A percentile compares a stretch with the other conserved stretches of the same genome.
phyloP scores from a whole-genome alignment of 2,329 filamentous ascomycete genomes.

The Calonectria multiphialidica region DNA sequence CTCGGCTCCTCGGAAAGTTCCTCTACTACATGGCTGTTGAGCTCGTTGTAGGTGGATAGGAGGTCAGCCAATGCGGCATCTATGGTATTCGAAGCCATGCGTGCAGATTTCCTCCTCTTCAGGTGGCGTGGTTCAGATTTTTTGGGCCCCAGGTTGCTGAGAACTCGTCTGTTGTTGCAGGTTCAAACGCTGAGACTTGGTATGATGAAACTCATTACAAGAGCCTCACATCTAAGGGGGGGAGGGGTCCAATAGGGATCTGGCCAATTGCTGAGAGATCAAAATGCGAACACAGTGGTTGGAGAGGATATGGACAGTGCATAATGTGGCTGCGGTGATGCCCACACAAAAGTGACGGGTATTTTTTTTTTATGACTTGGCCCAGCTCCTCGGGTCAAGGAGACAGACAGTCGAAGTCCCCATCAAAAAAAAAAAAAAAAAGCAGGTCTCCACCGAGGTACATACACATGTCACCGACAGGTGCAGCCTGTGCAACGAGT shows the following conservation, averaged over 20 bases:
- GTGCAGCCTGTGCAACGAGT: neutral
- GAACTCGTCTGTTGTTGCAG: neutral
- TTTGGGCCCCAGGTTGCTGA: too few relatives aligned
- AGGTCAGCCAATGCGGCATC: slow-evolving; percentile 57
- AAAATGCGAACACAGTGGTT: neutral
- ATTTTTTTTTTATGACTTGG: neutral
- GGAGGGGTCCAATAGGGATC: neutral
- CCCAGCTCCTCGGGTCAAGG: neutral
- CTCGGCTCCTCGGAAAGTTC: slow-evolving; percentile 75
- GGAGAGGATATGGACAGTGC: neutral
- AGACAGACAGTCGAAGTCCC: neutral
- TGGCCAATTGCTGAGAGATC: neutral
- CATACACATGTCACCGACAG: neutral
- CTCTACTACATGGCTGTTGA: slow-evolving; percentile 72
- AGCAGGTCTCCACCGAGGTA: neutral
- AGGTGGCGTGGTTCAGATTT: neutral
- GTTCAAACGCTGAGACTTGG: neutral
- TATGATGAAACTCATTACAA: neutral
- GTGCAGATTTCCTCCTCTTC: neutral
- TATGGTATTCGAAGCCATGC: neutral
- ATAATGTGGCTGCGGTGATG: neutral
- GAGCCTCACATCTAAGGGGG: too few relatives aligned
- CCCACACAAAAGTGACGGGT: neutral
- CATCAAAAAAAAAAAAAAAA: neutral
- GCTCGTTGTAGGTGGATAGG: slow-evolving; percentile 78